Conservation (phyloP, 805 yeast species). For the Candida ipomoeae region DNA sequence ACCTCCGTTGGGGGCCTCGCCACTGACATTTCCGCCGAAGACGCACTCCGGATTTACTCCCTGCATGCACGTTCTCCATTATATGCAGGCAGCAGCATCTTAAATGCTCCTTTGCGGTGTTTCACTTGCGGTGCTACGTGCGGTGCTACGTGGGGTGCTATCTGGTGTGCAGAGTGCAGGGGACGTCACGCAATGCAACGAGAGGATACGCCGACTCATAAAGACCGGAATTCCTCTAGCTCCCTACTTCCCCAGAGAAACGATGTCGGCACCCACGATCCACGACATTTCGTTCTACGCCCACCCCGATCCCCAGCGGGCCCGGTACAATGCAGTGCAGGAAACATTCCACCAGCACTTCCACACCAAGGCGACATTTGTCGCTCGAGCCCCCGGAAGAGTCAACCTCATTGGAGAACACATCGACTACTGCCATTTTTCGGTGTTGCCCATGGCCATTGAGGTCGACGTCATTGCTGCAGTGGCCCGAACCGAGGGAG, state of each 20-base stretch:
- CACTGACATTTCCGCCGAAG: slow-evolving; percentile 1
- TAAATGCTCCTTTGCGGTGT: too few relatives aligned
- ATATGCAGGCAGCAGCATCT: background rate
- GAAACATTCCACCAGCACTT: slow-evolving; percentile 23
- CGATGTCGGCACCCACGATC: slow-evolving; percentile 29
- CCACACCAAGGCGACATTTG: slow-evolving; percentile 38
- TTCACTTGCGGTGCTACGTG: too few relatives aligned
- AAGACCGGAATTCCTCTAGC: background rate
- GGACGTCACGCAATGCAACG: background rate
- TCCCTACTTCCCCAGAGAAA: background rate
- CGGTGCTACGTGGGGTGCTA: background rate
- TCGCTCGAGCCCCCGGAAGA: slow-evolving; percentile 69
- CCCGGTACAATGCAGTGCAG: slow-evolving; percentile 26
- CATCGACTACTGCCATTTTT: slow-evolving; percentile 62
- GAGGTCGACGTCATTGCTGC: slow-evolving; percentile 60
- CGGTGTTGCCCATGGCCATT: slow-evolving; percentile 72
- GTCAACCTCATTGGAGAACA: slow-evolving; percentile 75
- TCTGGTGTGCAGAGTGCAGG: background rate
- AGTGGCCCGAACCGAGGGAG: slow-evolving; percentile 22
- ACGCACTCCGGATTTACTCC: slow-evolving; percentile 5
- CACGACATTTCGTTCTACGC: slow-evolving; percentile 34
- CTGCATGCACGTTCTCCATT: background rate
- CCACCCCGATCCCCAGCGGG: slow-evolving; percentile 21
- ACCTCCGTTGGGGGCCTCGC: background rate
- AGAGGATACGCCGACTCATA: background rate